A percentile compares a stretch with the other conserved stretches of the same genome.
These are phyloP conservation scores for Conticribra weissflogii DNA, from an alignment of 108 stramenopile genomes.

Conservation along the genomic window DNA sequence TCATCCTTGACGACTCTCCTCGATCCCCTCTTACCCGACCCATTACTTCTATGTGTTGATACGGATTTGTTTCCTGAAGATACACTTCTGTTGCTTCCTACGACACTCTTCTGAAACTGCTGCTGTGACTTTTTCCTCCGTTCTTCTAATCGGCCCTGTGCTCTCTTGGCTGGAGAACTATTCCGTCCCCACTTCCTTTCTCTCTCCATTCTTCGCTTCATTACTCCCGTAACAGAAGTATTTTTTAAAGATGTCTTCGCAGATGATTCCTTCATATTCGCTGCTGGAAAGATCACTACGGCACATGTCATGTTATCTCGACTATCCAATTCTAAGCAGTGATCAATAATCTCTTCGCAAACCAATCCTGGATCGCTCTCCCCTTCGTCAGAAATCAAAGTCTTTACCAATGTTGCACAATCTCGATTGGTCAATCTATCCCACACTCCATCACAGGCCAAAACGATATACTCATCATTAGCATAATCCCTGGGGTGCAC, in stretches of 20 bases:
- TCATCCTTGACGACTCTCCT: too few relatives aligned
- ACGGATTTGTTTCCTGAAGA: too few relatives aligned
- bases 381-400: slow-evolving; percentile 56
- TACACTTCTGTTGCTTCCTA: background rate
- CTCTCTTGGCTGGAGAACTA: slow-evolving; percentile 35
- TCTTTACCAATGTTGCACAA: slow-evolving; percentile 64
- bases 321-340: slow-evolving; percentile 74
- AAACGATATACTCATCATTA: slow-evolving; percentile 71
- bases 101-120: background rate
- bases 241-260: background rate
- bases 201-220: slow-evolving; percentile 37
- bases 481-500: slow-evolving; percentile 62
- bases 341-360: slow-evolving; percentile 88
- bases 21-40: too few relatives aligned
- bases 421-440: slow-evolving; percentile 70
- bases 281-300: slow-evolving; percentile 46
- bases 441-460: slow-evolving; percentile 90
- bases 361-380: slow-evolving; percentile 70
- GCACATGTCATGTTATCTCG: slow-evolving; percentile 84
- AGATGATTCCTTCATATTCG: slow-evolving; percentile 4
- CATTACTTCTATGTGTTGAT: too few relatives aligned
- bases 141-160: slow-evolving; percentile 31
- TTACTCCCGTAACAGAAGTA: slow-evolving; percentile 20
- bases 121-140: slow-evolving; percentile 24
- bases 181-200: slow-evolving; percentile 36